Percentiles rank a stretch among this genome's conserved stretches.
Evolutionary conservation across 1,284 basidiomycete species (phyloP).

Genomic region (Ganoderma boninense): DNA sequence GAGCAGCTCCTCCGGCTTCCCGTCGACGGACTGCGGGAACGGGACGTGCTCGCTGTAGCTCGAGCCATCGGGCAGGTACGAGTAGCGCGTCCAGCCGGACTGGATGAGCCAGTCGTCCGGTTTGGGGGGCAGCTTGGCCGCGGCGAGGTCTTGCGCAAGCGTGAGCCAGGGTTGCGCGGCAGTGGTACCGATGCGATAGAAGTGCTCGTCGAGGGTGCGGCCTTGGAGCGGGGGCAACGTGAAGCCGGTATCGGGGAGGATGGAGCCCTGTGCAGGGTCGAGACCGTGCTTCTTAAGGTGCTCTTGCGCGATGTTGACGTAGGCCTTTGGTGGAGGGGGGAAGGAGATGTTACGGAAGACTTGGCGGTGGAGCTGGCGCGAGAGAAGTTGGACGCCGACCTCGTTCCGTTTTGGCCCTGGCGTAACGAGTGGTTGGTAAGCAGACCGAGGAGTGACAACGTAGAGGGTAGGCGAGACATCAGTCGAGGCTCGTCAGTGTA

Average conservation of each 20-base stretch:
- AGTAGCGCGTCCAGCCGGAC: conserved; percentile 94
- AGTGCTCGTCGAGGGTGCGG: conserved; percentile 87
- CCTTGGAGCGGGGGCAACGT: conserved; percentile 89
- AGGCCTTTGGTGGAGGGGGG: conserved; percentile 66
- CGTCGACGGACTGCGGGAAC: conserved; percentile 62
- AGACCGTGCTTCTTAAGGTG: conserved; percentile 87
- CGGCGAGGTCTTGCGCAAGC: conserved; percentile 74
- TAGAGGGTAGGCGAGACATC: too few relatives aligned
- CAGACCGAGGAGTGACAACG: not conserved
- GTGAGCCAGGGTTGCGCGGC: conserved; percentile 86
- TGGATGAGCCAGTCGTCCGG: conserved; percentile 80
- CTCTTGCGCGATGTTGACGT: conserved; percentile 79
- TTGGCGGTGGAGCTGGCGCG: conserved; percentile 81
- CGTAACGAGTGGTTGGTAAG: not conserved
- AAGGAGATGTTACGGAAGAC: conserved; percentile 82
- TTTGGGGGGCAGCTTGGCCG: conserved; percentile 64
- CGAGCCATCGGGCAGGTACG: conserved; percentile 69
- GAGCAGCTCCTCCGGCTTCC: conserved; percentile 75
- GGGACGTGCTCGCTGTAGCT: conserved; percentile 71
- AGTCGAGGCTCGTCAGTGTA: too few relatives aligned
- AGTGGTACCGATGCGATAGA: conserved; percentile 79
- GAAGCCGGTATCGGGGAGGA: conserved; percentile 82
- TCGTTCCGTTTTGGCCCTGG: conserved; percentile 75
- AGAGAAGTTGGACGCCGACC: conserved; percentile 93
- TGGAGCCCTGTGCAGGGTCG: conserved; percentile 82